phyloP scores from a whole-genome alignment of 768 basidiomycete genomes.

The Lentinus brumalis region DNA sequence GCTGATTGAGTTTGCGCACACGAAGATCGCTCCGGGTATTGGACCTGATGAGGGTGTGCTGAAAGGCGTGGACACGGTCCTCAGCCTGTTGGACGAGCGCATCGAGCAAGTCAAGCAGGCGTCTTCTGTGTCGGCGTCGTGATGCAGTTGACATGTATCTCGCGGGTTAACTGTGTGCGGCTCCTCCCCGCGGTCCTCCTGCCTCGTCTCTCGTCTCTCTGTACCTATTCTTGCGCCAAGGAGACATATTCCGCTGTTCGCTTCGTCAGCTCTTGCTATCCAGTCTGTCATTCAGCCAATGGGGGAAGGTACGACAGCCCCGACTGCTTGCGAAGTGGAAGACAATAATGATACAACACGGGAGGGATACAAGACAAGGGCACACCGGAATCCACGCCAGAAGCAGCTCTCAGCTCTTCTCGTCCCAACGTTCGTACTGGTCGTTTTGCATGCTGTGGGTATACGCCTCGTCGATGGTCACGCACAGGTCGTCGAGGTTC shows the following conservation, averaged over 20 bases:
- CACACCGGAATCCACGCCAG: not conserved
- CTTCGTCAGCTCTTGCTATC: no score
- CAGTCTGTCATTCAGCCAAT: no score
- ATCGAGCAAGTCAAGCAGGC: conserved; percentile 43
- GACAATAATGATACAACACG: conserved; percentile 22
- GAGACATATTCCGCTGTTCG: no score
- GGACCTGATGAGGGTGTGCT: conserved; percentile 81
- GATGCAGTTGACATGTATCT: no score
- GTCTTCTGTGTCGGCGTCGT: no score
- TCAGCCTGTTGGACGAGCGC: conserved; percentile 61
- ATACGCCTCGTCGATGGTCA: conserved; percentile 71
- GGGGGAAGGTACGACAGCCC: no score
- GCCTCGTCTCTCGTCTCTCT: no score
- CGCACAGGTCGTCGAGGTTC: conserved; percentile 78
- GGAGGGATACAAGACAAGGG: conserved; percentile 8
- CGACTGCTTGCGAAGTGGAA: not conserved
- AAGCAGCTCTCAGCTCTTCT: conserved; percentile 49
- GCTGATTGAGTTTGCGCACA: no score
- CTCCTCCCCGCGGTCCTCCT: no score
- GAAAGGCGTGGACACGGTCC: conserved; percentile 65
- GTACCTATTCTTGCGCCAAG: no score
- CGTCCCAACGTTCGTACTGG: conserved; percentile 67
- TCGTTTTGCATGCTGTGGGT: conserved; percentile 54
- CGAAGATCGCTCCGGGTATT: no score
- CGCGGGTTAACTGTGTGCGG: no score